Conservation (phyloP, 2,329 filamentous ascomycete genomes). For the Microcyclosporella mali region DNA sequence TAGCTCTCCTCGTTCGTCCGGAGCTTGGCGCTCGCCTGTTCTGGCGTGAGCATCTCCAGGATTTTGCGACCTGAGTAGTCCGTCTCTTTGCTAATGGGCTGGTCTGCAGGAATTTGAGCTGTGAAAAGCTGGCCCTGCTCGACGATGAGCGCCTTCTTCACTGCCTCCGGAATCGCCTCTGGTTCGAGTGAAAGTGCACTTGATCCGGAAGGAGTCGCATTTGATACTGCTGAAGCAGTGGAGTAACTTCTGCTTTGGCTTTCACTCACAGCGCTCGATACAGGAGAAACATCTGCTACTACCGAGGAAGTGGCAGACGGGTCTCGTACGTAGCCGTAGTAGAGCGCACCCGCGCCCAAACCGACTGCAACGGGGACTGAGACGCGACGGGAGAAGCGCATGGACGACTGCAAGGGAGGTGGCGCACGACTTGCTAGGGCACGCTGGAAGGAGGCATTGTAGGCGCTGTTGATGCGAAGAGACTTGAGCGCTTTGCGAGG, state of each 20-base stretch:
- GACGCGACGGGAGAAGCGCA: slow-evolving; percentile 63
- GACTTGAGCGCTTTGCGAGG: slow-evolving; percentile 54
- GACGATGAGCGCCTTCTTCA: slow-evolving; percentile 68
- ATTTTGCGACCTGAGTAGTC: slow-evolving; percentile 79
- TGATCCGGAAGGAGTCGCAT: slow-evolving; percentile 7
- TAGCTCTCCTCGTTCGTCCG: slow-evolving; percentile 88
- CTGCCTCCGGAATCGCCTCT: slow-evolving; percentile 47
- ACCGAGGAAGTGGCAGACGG: slow-evolving; percentile 8
- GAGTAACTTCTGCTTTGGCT: slow-evolving; percentile 32
- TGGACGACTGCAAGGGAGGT: slow-evolving; percentile 57
- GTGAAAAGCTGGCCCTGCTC: slow-evolving; percentile 88
- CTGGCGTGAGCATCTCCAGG: slow-evolving; percentile 91
- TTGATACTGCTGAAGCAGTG: slow-evolving; percentile 19
- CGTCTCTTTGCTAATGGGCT: slow-evolving; percentile 79
- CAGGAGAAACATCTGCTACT: slow-evolving; percentile 11
- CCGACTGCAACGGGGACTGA: slow-evolving; percentile 62
- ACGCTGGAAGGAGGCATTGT: slow-evolving; percentile 44
- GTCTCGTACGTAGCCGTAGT: slow-evolving; percentile 58
- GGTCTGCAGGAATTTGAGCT: slow-evolving; percentile 75
- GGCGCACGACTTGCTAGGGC: slow-evolving; percentile 36
- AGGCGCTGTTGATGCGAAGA: slow-evolving; percentile 35
- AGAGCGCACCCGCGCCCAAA: slow-evolving; percentile 64
- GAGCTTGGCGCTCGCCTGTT: slow-evolving; percentile 86
- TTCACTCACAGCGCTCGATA: slow-evolving; percentile 13
- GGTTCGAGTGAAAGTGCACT: slow-evolving; percentile 17